A percentile compares a stretch with the other conserved stretches of the same genome.
phyloP scores from a whole-genome alignment of 306 rosid genomes.

The Echinosophora koreensis region DNA sequence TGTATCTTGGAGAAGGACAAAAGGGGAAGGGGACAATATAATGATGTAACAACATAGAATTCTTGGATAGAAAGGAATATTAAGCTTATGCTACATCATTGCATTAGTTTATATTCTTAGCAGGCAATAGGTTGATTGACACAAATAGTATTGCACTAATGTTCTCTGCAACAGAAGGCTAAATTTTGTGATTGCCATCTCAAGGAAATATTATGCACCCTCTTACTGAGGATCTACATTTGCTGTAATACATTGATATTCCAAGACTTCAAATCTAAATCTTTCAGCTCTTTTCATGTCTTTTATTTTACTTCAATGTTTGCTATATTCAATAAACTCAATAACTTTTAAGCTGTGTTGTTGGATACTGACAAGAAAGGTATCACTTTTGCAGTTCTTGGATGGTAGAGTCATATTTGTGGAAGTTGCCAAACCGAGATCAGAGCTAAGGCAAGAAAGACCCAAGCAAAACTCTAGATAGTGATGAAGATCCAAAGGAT shows the following conservation, averaged over 20 bases:
- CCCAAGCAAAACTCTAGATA: slow-evolving; percentile 51
- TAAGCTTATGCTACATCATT: neutral
- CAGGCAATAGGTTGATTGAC: slow-evolving; percentile 18
- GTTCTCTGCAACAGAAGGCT: neutral
- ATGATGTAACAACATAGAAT: neutral
- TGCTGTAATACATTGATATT: neutral
- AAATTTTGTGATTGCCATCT: neutral
- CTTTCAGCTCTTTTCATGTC: neutral
- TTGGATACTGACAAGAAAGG: slow-evolving; percentile 40
- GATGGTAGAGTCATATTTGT: slow-evolving; percentile 97
- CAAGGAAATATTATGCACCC: slow-evolving; percentile 5
- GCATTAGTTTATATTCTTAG: neutral
- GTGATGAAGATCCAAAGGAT: slow-evolving; percentile 35
- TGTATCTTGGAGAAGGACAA: slow-evolving; percentile 2
- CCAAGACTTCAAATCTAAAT: neutral
- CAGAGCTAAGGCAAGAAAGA: slow-evolving; percentile 63
- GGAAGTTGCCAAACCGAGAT: slow-evolving; percentile 85
- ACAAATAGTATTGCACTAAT: neutral
- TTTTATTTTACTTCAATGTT: neutral
- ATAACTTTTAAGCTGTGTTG: slow-evolving; percentile 9
- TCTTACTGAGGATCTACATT: neutral
- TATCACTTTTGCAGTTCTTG: slow-evolving; percentile 67
- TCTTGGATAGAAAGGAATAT: neutral
- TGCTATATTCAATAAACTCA: neutral
- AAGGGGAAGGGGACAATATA: slow-evolving; percentile 12